Evolutionary conservation across 768 basidiomycete species (phyloP).

Genomic region (Scleroderma bovista): DNA sequence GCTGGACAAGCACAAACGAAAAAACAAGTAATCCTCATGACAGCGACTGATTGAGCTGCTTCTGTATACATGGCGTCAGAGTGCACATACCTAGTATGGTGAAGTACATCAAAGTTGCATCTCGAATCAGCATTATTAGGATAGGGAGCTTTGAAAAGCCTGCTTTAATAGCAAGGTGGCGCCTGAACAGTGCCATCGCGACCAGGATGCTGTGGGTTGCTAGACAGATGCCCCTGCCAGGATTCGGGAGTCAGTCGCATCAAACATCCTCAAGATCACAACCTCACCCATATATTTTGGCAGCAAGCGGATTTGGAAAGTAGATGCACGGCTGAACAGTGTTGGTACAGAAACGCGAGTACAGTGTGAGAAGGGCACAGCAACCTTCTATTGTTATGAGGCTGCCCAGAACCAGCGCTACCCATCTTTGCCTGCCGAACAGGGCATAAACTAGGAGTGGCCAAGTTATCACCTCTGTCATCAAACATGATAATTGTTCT

Average conservation of each 20-base stretch:
- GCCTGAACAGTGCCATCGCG: constrained; percentile 31
- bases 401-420: neutral
- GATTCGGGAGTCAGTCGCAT: neutral
- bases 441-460: neutral
- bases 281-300: neutral
- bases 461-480: too few relatives aligned
- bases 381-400: neutral
- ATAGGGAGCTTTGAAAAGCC: constrained; percentile 39
- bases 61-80: neutral
- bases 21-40: neutral
- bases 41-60: neutral
- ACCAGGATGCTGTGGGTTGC: constrained; percentile 37
- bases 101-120: constrained; percentile 42
- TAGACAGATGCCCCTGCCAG: constrained; percentile 3
- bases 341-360: neutral
- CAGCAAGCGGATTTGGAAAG: neutral
- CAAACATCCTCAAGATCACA: neutral
- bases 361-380: neutral
- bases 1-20: neutral
- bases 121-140: constrained; percentile 35
- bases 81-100: constrained; percentile 31
- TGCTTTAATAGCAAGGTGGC: constrained; percentile 29
- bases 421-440: neutral
- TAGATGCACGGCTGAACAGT: neutral
- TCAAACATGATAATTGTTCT: neutral